Base-by-base conservation (phyloP, 352 stramenopile genomes). In the Pythium utonaiense region DNA sequence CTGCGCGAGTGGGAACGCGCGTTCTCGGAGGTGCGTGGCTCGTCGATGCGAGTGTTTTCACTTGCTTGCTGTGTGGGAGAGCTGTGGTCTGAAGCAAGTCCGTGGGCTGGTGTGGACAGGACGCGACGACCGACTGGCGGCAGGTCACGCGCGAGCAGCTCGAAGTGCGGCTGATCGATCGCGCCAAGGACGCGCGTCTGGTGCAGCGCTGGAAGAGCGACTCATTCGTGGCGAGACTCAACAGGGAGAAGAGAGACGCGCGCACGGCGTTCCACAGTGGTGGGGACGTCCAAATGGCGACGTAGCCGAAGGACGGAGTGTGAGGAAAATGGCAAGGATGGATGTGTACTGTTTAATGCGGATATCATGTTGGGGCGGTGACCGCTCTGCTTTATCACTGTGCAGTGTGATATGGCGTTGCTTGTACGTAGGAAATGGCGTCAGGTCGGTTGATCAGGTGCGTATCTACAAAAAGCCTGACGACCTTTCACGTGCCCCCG, bases 201-300 rank as follows among this genome's bases (percentile, higher is more conserved):
- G 21, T 78, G 6, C 54, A 64, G 27, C 67, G 78, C 19, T 95
- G 86, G 86, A 93, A 93, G 55, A 69, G 58, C 17, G 69, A 91
- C 57, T 93, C 86, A 24, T 95, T 95, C 54, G 82, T 95, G 17
- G 79, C 79, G 53, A 73, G 83, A 38, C 62, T 92, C 16, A 95
- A 95, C 51, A 71, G 86, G 8, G 80, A 88, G 47, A 95, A 95
- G 68, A 59, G 81, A 56, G 74, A 89, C 24, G 66, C 78, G 61
- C 84, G 80, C 27, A 40, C 58, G 21, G 41, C 57, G 41, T 22
- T 60, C 16, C 42, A 64, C 21, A 53, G 27, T 42, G 55, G 38
- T 10, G 31, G 27, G 12, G 56, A 69, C 6, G 25, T 48, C 3
- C 55, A 64, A n/a, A 42, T 40, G 1, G 33, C 62, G n/a, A 57